A percentile compares a stretch with the other conserved stretches of the same genome.
Conservation (phyloP, 192 early-diverging fungal genomes). For the Ambispora gerdemannii region DNA sequence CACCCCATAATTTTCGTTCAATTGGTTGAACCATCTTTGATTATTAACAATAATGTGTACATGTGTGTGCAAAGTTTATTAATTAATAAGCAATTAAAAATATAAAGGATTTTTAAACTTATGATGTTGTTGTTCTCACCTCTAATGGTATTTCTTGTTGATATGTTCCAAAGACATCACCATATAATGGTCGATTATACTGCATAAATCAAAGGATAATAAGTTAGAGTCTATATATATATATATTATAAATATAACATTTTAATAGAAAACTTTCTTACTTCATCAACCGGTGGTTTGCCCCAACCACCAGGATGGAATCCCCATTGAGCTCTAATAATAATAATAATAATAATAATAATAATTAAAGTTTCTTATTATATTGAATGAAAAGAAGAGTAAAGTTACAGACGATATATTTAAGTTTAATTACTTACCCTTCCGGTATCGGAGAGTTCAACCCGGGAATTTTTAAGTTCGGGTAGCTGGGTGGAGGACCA, state of each 20-base stretch:
- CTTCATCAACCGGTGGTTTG: slow-evolving; percentile 76
- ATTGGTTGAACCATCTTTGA: slow-evolving; percentile 58
- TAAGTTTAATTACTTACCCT: slow-evolving; percentile 35
- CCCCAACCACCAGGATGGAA: slow-evolving; percentile 97
- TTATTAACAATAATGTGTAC: slow-evolving; percentile 1
- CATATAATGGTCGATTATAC: slow-evolving; percentile 88
- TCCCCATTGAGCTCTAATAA: slow-evolving; percentile 87
- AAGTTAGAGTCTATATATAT: not conserved
- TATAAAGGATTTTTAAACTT: not conserved
- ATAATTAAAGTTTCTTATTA: not conserved
- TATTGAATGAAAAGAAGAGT: too few species aligned
- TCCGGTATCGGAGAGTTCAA: slow-evolving; percentile 94
- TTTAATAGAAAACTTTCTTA: slow-evolving; percentile 18
- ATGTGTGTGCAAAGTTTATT: not conserved
- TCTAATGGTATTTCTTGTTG: slow-evolving; percentile 54
- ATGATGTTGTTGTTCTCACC: slow-evolving; percentile 32
- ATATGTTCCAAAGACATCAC: slow-evolving; percentile 86
- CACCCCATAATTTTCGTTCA: slow-evolving; percentile 83
- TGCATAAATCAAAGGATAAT: slow-evolving; percentile 35
- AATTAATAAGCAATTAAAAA: not conserved
- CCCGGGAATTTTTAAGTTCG: slow-evolving; percentile 85
- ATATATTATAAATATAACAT: not conserved
- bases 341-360: not conserved
- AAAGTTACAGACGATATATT: not conserved
- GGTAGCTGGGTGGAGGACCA: slow-evolving; percentile 94